Conservation (phyloP, 345 rosid genomes). For the Acer negundo region DNA sequence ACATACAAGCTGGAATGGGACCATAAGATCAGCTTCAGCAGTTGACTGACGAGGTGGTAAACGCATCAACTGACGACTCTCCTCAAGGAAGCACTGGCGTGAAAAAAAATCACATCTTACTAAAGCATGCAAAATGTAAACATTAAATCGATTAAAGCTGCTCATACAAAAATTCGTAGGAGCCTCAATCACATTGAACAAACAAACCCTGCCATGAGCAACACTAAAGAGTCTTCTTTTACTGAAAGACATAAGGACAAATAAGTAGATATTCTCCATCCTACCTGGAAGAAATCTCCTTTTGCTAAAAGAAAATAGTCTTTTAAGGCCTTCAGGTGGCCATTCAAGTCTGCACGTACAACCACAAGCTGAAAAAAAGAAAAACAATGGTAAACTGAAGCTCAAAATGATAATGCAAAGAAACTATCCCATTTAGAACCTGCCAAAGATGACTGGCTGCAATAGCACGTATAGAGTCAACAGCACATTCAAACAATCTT, state of each 20-base stretch:
- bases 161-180: background rate
- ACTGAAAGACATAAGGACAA: background rate
- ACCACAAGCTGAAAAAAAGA: conserved; percentile 78
- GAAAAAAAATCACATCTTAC: conserved; percentile 16
- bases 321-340: conserved; percentile 94
- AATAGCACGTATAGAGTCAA: conserved; percentile 86
- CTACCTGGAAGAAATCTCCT: conserved; percentile 98
- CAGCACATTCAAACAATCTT: conserved; percentile 81
- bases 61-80: conserved; percentile 91
- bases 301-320: conserved; percentile 95
- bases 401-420: conserved; percentile 7
- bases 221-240: background rate
- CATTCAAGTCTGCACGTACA: conserved; percentile 87
- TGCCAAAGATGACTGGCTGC: conserved; percentile 99
- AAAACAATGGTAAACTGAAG: conserved; percentile 22
- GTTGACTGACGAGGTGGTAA: conserved; percentile 95
- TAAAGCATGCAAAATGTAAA: conserved; percentile 13
- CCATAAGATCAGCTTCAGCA: conserved; percentile 97
- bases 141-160: conserved; percentile 10
- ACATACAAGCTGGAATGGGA: conserved; percentile 95
- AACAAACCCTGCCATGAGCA: background rate
- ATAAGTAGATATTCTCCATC: background rate
- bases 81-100: conserved; percentile 93
- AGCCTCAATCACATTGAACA: background rate
- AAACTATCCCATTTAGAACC: conserved; percentile 50